Conservation (phyloP, 2,329 filamentous ascomycete genomes). For the Neofusicoccum laricinum region DNA sequence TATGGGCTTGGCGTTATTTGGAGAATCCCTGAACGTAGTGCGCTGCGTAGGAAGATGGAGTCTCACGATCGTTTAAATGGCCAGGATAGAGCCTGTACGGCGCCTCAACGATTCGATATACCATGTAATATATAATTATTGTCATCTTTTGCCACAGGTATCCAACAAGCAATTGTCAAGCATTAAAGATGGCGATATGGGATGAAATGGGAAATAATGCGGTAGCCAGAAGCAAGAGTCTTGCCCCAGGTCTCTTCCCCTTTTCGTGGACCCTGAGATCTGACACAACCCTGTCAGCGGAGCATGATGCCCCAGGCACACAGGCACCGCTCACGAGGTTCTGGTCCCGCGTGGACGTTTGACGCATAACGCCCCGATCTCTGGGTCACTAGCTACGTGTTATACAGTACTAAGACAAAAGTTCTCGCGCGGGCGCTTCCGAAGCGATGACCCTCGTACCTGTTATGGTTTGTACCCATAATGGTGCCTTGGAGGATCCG, state of each 20-base stretch:
- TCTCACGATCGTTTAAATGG: constrained; percentile 13
- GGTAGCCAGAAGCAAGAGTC: background rate
- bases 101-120: background rate
- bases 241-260: background rate
- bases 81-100: constrained; percentile 1
- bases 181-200: background rate
- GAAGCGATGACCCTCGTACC: too few species aligned
- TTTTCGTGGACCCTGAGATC: constrained; percentile 1
- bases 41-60: constrained; percentile 8
- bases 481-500: too few species aligned
- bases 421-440: too few species aligned
- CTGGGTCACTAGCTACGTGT: background rate
- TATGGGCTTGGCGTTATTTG: constrained; percentile 14
- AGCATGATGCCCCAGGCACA: background rate
- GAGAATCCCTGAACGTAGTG: background rate
- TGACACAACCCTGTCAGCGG: background rate
- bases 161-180: background rate
- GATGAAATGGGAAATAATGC: background rate
- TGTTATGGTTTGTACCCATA: too few species aligned
- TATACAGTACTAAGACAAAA: too few species aligned
- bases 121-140: constrained; percentile 15
- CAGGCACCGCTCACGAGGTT: background rate
- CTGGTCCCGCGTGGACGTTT: background rate
- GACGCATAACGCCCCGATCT: background rate
- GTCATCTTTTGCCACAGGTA: background rate